Percentiles rank a stretch among this genome's conserved stretches.
Evolutionary conservation across 2,329 filamentous ascomycete species (phyloP).

Genomic region (Raffaelea albimanens): DNA sequence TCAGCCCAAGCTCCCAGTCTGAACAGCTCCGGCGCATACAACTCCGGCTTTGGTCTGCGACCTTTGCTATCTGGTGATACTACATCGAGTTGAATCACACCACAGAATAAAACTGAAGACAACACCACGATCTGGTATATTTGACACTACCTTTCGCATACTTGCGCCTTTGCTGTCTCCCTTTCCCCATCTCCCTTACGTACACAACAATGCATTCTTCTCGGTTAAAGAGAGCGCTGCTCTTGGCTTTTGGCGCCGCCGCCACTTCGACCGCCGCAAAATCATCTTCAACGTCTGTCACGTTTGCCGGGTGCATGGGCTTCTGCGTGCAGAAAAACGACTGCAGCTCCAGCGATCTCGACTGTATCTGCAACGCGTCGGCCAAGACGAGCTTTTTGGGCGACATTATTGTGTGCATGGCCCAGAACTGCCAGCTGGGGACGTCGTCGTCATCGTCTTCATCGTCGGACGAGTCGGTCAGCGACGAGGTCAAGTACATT

Average conservation of each 20-base stretch:
- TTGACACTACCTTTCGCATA: too few relatives aligned
- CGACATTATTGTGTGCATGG: conserved; percentile 10
- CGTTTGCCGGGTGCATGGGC: neutral
- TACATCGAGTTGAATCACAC: too few relatives aligned
- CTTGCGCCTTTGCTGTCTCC: too few relatives aligned
- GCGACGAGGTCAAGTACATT: conserved; percentile 3
- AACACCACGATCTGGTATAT: too few relatives aligned
- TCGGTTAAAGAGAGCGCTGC: neutral
- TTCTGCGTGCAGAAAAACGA: neutral
- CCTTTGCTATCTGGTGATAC: too few relatives aligned
- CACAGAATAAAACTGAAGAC: too few relatives aligned
- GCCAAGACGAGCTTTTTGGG: conserved; percentile 7
- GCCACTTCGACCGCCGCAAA: neutral
- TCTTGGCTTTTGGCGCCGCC: neutral
- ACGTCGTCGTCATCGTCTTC: too few relatives aligned
- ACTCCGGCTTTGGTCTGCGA: too few relatives aligned
- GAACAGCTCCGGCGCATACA: too few relatives aligned
- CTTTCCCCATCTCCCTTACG: neutral
- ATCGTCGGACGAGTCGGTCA: neutral
- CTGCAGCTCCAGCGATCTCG: conserved; percentile 4
- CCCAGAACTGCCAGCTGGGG: conserved; percentile 7
- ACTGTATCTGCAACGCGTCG: conserved; percentile 9
- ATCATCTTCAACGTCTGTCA: neutral
- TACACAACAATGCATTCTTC: neutral
- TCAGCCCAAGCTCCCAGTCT: too few relatives aligned